A percentile compares a stretch with the other conserved stretches of the same genome.
Conservation (phyloP, 176 grass and related monocot species). For the Elymus sibiricus region DNA sequence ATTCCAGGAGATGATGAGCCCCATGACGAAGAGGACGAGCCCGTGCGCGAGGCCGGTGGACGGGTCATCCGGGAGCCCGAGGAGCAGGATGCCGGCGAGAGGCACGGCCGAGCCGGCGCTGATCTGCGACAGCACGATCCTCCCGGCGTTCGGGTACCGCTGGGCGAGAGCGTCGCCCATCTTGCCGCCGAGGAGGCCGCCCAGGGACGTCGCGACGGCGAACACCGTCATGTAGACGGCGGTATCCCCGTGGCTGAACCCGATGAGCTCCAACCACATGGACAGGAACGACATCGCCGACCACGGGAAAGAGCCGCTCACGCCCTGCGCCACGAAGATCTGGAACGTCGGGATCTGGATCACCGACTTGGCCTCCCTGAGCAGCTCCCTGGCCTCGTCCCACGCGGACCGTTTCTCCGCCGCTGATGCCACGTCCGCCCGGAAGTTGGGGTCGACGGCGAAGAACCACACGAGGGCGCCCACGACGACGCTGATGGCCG, state of each 20-base stretch:
- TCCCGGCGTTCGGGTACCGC: constrained; percentile 43
- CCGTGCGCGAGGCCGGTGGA: constrained; percentile 49
- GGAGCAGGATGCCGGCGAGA: constrained; percentile 36
- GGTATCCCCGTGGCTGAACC: constrained; percentile 52
- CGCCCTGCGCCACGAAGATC: constrained; percentile 59
- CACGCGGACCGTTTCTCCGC: constrained; percentile 1
- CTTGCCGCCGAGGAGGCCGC: constrained; percentile 42
- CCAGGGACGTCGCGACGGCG: constrained; percentile 35
- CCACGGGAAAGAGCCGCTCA: constrained; percentile 62
- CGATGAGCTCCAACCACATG: constrained; percentile 82
- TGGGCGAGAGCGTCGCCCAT: constrained; percentile 47
- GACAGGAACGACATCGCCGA: constrained; percentile 56
- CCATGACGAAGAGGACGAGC: constrained; percentile 50
- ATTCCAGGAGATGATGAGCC: constrained; percentile 64
- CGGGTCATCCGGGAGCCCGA: constrained; percentile 40
- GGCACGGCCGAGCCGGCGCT: constrained; percentile 56
- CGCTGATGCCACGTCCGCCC: not conserved
- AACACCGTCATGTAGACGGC: constrained; percentile 34
- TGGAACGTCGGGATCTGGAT: constrained; percentile 61
- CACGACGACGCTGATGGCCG: constrained; percentile 47
- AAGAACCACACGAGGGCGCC: constrained; percentile 52
- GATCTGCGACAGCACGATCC: constrained; percentile 66
- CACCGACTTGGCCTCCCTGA: constrained; percentile 43
- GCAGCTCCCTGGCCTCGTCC: constrained; percentile 42
- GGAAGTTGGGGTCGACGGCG: constrained; percentile 50